These are phyloP conservation scores for Ceratocystis huliohia DNA, from an alignment of 2,329 filamentous ascomycete genomes.

Conservation along the genomic window DNA sequence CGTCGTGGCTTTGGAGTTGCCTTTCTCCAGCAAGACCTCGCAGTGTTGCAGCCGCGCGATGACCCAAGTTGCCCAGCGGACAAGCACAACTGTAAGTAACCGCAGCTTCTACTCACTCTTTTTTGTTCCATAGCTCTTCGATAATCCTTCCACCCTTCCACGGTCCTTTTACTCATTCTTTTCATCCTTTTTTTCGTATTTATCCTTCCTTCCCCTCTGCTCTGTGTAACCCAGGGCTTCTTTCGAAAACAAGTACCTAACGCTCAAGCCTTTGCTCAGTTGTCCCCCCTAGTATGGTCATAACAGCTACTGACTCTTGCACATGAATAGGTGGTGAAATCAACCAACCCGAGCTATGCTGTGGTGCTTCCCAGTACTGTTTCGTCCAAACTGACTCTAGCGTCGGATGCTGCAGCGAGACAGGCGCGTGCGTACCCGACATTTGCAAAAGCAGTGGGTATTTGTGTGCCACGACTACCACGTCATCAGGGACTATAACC, in stretches of 20 bases:
- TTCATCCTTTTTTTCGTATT: not conserved
- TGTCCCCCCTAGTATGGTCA: no score
- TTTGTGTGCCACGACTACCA: constrained; percentile 24
- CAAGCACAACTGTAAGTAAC: constrained; percentile 12
- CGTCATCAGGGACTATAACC: constrained; percentile 19
- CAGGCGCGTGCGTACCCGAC: constrained; percentile 31
- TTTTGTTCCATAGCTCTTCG: not conserved
- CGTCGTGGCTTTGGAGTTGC: constrained; percentile 9
- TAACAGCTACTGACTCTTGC: not conserved
- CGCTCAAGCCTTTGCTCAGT: not conserved
- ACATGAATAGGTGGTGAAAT: constrained; percentile 32
- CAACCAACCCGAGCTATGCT: constrained; percentile 31
- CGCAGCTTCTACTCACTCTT: not conserved
- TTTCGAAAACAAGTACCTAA: not conserved
- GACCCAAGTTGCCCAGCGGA: not conserved
- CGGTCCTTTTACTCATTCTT: not conserved
- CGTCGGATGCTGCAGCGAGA: constrained; percentile 33
- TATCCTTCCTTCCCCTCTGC: not conserved
- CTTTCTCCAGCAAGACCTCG: constrained; percentile 4
- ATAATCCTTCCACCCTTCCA: not conserved
- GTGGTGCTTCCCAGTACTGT: constrained; percentile 35
- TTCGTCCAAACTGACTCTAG: constrained; percentile 30
- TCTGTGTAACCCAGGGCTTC: not conserved
- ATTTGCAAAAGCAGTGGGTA: constrained; percentile 29
- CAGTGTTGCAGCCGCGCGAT: constrained; percentile 5